Evolutionary conservation across 768 basidiomycete species (phyloP).

Genomic region (Antrodiella citrinella): DNA sequence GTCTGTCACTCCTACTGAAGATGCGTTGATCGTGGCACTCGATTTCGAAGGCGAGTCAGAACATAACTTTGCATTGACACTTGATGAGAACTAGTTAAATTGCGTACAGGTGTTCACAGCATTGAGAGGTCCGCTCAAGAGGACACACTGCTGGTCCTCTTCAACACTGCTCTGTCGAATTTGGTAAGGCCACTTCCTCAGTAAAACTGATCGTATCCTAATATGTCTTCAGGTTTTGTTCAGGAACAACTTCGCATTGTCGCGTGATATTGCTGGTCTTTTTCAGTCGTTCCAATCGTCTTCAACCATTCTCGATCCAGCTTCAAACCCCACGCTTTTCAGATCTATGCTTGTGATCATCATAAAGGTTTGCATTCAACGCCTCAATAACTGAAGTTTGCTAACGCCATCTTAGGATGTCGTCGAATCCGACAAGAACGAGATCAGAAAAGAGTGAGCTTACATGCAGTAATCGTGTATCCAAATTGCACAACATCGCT

Average conservation of each 20-base stretch:
- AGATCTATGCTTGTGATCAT: slow-evolving; percentile 53
- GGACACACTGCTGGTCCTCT: slow-evolving; percentile 53
- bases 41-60: slow-evolving; percentile 57
- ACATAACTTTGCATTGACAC: no score
- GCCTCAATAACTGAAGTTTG: not conserved
- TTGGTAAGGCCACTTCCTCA: slow-evolving; percentile 28
- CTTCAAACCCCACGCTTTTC: slow-evolving; percentile 49
- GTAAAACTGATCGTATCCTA: not conserved
- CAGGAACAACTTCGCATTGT: slow-evolving; percentile 58
- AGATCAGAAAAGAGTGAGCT: slow-evolving; percentile 50
- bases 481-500: no score
- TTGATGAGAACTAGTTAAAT: no score
- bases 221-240: slow-evolving; percentile 40
- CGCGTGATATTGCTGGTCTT: slow-evolving; percentile 50
- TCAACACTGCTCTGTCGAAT: slow-evolving; percentile 61
- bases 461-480: not conserved
- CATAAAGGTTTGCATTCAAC: slow-evolving; percentile 38
- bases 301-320: slow-evolving; percentile 50
- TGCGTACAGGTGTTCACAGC: slow-evolving; percentile 43
- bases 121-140: slow-evolving; percentile 59
- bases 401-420: slow-evolving; percentile 40
- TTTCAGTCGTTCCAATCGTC: slow-evolving; percentile 58
- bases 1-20: slow-evolving; percentile 54
- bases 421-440: slow-evolving; percentile 49
- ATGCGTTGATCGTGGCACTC: slow-evolving; percentile 45